phyloP scores from a whole-genome alignment of 2,329 filamentous ascomycete genomes.

The Colletotrichum sp. region DNA sequence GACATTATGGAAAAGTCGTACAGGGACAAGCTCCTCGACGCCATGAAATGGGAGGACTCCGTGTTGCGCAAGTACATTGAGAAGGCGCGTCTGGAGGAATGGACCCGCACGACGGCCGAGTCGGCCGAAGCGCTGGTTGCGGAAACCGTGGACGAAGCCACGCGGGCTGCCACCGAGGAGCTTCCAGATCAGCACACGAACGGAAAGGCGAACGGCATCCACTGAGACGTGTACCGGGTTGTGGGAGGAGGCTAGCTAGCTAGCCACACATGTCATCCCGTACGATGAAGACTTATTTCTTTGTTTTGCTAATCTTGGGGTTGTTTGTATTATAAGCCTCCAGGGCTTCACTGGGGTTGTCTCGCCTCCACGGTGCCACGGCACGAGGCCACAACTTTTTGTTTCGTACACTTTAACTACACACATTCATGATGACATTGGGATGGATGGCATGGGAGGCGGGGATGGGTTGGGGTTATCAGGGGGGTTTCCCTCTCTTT shows the following conservation, averaged over 20 bases:
- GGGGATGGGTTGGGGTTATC: not conserved
- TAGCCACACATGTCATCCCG: not conserved
- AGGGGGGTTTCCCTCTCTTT: not conserved
- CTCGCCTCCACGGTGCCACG: not conserved
- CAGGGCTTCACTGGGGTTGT: not conserved
- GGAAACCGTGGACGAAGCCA: conserved; percentile 33
- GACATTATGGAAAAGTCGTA: conserved; percentile 65
- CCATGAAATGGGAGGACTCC: conserved; percentile 76
- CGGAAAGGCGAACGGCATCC: conserved; percentile 18
- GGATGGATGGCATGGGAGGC: not conserved
- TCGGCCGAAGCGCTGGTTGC: conserved; percentile 40
- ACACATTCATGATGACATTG: conserved; percentile 1
- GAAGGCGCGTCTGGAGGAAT: conserved; percentile 72
- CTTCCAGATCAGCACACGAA: conserved; percentile 9
- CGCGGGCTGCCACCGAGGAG: conserved; percentile 7
- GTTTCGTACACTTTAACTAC: not conserved
- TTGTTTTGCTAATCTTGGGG: not conserved
- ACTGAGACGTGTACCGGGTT: not conserved
- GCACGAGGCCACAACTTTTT: not conserved
- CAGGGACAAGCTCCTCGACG: conserved; percentile 70
- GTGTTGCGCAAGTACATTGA: conserved; percentile 69
- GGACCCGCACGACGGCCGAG: conserved; percentile 54
- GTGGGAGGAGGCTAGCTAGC: not conserved
- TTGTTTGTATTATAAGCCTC: not conserved
- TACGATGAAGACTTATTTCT: not conserved